These are phyloP conservation scores for Turnera subulata DNA, from an alignment of 345 rosid species.

Conservation along the genomic window DNA sequence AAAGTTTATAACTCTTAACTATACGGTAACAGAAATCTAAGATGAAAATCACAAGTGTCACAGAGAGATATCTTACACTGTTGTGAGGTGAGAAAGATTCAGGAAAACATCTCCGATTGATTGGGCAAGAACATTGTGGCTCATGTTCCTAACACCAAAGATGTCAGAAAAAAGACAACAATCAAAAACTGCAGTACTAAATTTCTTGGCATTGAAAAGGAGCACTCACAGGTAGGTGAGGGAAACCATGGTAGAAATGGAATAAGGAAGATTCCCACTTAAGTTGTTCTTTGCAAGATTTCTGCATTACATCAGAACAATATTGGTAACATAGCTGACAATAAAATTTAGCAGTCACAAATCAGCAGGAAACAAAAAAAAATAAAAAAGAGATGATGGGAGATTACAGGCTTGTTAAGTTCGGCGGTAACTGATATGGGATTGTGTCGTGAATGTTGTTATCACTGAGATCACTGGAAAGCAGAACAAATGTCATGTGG, in stretches of 20 bases:
- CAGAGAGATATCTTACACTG: constrained; percentile 55
- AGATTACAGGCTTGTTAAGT: constrained; percentile 90
- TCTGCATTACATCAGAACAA: constrained; percentile 43
- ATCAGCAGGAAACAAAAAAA: constrained; percentile 10
- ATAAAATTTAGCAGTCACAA: constrained; percentile 5
- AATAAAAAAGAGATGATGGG: no score
- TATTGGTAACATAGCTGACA: constrained; percentile 1
- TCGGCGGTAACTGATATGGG: constrained; percentile 94
- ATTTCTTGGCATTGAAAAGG: constrained; percentile 20
- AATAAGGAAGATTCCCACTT: constrained; percentile 88
- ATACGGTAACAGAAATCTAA: neutral
- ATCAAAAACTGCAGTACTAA: constrained; percentile 5
- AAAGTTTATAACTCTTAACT: neutral
- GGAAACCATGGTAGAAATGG: constrained; percentile 66
- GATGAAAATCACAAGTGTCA: neutral
- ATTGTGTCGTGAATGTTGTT: constrained; percentile 77
- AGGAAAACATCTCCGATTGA: constrained; percentile 68
- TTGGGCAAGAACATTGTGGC: constrained; percentile 69
- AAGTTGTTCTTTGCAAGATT: constrained; percentile 85
- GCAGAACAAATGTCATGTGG: constrained; percentile 16
- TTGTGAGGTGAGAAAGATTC: constrained; percentile 45
- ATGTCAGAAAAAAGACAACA: constrained; percentile 12
- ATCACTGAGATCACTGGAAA: constrained; percentile 75
- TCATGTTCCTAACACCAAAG: constrained; percentile 52
- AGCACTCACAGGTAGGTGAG: constrained; percentile 71